These are phyloP conservation scores for Colletotrichum liaoningense DNA, from an alignment of 2,329 filamentous ascomycete genomes.

Conservation along the genomic window DNA sequence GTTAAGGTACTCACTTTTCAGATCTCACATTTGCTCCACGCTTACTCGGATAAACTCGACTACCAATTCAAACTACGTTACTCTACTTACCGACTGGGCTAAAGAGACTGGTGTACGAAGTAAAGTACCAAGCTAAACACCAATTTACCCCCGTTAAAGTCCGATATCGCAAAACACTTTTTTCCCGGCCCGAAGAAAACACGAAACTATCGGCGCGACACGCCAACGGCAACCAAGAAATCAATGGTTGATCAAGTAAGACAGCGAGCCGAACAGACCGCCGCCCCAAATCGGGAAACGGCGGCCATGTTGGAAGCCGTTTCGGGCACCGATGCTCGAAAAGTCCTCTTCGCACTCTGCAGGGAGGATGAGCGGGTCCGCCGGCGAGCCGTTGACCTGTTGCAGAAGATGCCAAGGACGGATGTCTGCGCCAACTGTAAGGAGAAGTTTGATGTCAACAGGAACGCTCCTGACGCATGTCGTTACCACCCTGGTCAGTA, in stretches of 20 bases:
- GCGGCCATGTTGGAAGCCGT: conserved; percentile 2
- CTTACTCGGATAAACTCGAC: neutral
- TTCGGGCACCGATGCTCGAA: conserved; percentile 1
- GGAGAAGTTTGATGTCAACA: neutral
- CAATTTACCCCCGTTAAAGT: neutral
- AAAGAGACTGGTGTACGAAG: neutral
- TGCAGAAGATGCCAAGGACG: neutral
- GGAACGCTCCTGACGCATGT: neutral
- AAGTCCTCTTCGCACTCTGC: neutral
- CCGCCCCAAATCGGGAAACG: neutral
- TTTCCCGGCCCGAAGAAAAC: neutral
- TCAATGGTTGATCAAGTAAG: neutral
- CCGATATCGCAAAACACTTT: neutral
- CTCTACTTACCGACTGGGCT: neutral
- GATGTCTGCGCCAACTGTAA: neutral
- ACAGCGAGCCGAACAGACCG: neutral
- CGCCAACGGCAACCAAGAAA: neutral
- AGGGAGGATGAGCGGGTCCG: neutral
- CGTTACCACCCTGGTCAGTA: neutral
- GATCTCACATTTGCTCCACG: neutral
- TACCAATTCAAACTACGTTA: neutral
- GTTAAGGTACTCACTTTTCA: neutral
- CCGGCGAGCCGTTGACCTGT: neutral
- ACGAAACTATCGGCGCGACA: neutral
- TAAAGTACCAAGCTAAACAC: neutral